Base-by-base conservation (phyloP, 1,139 yeast species). In the Taphrina populina region DNA sequence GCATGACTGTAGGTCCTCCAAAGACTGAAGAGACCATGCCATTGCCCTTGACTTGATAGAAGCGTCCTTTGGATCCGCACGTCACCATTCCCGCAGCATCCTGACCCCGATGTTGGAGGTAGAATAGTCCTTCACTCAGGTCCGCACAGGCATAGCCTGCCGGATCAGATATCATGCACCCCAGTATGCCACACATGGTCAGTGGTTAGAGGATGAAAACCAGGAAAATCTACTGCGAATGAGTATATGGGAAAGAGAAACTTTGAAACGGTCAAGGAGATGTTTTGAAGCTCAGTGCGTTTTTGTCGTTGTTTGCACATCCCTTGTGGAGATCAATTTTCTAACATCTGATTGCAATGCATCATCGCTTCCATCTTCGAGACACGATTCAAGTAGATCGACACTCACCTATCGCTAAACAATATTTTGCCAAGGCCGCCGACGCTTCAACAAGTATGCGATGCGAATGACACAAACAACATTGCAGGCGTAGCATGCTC, bases 51-150 rank as follows among this genome's bases (percentile, higher is more conserved):
- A 97, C 92, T 73, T 92, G 97, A 73, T 88, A 90, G 58, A 94
- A 78, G 59, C 98, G 78, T 62, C 98, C 99, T 62, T 90, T 82
- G 52, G 86, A 75, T 52, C 96, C 98, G 71, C 96, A 88, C 10
- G 98, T 94, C 37, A 88, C 94, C 59, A 92, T 90, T 62, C 99
- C 99, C n/a, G 97, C 96, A 10, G 99, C 99, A 70, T 92, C 99
- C 56, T 92, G 99, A 45, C 99, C 99, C 67, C 99, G 80, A 69
- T 92, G 99, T 69, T 92, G 99, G 61, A 92, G 76, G 69, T 84
- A 92, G 75, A 88, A 82, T 61, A 95, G 86, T 17, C 96, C 96
- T 70, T 92, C 98, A 61, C 88, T 83, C 56, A 92, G 75, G 68
- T 90, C 97, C 7, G 95, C 82, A 19, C 96, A 94, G 53, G 86